Conservation (phyloP, 2,329 filamentous ascomycete species). For the Herpotrichia juniperi region DNA sequence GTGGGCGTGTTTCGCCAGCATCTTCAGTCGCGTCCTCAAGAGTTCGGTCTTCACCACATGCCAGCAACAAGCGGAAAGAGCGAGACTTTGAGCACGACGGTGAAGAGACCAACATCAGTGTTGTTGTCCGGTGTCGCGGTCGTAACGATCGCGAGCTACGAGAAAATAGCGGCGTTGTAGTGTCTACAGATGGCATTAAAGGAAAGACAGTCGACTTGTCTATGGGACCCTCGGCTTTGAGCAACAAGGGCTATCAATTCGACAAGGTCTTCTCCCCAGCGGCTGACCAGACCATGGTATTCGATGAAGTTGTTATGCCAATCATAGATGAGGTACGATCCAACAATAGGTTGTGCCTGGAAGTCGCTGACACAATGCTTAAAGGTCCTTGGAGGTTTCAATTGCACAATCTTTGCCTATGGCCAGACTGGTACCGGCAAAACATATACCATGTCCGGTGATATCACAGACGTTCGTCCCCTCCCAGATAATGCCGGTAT, state of each 20-base stretch:
- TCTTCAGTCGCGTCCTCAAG: constrained; percentile 68
- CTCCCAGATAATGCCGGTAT: constrained; percentile 93
- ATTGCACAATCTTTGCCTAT: constrained; percentile 98
- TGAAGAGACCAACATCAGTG: constrained; percentile 95
- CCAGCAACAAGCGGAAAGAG: constrained; percentile 81
- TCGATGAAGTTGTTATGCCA: constrained; percentile 92
- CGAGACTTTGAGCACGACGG: constrained; percentile 78
- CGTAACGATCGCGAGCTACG: constrained; percentile 90
- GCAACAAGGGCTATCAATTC: constrained; percentile 96
- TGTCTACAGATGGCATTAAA: constrained; percentile 85
- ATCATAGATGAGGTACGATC: constrained; percentile 82
- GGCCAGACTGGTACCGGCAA: constrained; percentile 98
- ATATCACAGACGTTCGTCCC: constrained; percentile 90
- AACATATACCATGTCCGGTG: constrained; percentile 99
- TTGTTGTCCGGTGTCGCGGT: constrained; percentile 92
- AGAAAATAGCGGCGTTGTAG: constrained; percentile 93
- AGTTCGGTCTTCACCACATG: constrained; percentile 55
- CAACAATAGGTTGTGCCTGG: background rate
- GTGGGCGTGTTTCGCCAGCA: constrained; percentile 70
- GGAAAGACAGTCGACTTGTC: constrained; percentile 83
- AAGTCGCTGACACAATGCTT: constrained; percentile 9
- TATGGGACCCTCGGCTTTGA: constrained; percentile 90
- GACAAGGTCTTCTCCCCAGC: constrained; percentile 97
- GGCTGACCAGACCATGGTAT: constrained; percentile 91
- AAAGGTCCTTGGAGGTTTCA: constrained; percentile 91